Evolutionary conservation across 371 early-diverging fungal genomes (phyloP).

Genomic region (Mucor lusitanicus): DNA sequence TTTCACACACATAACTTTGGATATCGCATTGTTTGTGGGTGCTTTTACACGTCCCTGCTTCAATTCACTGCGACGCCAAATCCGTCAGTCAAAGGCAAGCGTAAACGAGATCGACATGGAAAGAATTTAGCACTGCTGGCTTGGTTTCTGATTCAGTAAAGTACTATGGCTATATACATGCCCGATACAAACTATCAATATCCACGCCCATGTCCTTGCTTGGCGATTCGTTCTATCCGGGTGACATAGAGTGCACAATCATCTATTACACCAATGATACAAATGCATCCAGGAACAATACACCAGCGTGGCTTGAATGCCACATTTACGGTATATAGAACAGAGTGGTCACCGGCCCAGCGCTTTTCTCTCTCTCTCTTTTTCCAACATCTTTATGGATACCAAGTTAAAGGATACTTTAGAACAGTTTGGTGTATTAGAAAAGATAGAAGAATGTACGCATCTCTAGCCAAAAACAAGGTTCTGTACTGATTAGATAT

Average conservation of each 20-base stretch:
- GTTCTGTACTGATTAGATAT: background rate
- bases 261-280: background rate
- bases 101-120: background rate
- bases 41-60: background rate
- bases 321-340: background rate
- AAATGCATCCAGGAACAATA: background rate
- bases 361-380: background rate
- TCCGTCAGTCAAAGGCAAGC: background rate
- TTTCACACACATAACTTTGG: background rate
- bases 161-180: background rate
- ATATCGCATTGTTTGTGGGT: background rate
- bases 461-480: background rate
- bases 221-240: too few relatives aligned
- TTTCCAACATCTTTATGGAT: constrained; percentile 8
- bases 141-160: background rate
- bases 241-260: too few relatives aligned
- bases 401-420: constrained; percentile 6
- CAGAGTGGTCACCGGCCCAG: background rate
- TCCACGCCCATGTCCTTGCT: too few relatives aligned
- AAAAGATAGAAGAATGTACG: constrained; percentile 26
- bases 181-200: too few relatives aligned
- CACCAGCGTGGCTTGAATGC: background rate
- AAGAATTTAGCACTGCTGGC: background rate
- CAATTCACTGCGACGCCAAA: background rate
- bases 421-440: constrained; percentile 10